Evolutionary conservation across 78 protist species (phyloP).

Genomic region (Speleostelium caveatum): DNA sequence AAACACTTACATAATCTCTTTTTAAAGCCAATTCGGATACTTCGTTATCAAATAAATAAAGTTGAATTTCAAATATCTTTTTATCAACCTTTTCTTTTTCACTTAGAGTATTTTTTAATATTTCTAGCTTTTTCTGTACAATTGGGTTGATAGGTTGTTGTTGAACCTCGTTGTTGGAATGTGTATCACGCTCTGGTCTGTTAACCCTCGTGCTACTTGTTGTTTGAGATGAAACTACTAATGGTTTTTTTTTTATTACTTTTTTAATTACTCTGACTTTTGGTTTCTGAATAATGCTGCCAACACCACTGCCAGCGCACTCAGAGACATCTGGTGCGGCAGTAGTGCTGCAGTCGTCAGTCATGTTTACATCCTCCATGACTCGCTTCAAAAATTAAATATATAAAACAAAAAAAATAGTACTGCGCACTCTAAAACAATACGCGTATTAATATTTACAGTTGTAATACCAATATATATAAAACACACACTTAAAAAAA

Average conservation of each 20-base stretch:
- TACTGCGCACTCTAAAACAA: too few relatives aligned
- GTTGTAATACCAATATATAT: too few relatives aligned
- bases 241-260: constrained; percentile 29
- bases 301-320: too few relatives aligned
- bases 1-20: constrained; percentile 7
- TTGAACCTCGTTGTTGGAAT: background rate
- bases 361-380: too few relatives aligned
- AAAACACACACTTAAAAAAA: too few relatives aligned
- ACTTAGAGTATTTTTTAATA: constrained; percentile 15
- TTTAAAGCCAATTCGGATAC: constrained; percentile 14
- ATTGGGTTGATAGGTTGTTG: background rate
- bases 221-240: background rate
- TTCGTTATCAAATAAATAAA: constrained; percentile 13
- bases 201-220: background rate
- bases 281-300: too few relatives aligned
- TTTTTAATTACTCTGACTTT: constrained; percentile 68
- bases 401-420: too few relatives aligned
- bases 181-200: background rate
- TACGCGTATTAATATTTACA: too few relatives aligned
- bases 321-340: too few relatives aligned
- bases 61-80: constrained; percentile 38
- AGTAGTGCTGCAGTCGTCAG: too few relatives aligned
- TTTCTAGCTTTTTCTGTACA: constrained; percentile 12
- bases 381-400: too few relatives aligned
- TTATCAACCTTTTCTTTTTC: constrained; percentile 35